Percentiles rank a stretch among this genome's conserved stretches.
These are phyloP conservation scores for Coemansia sp. DNA, from an alignment of 192 early-diverging fungal genomes.

Conservation along the genomic window DNA sequence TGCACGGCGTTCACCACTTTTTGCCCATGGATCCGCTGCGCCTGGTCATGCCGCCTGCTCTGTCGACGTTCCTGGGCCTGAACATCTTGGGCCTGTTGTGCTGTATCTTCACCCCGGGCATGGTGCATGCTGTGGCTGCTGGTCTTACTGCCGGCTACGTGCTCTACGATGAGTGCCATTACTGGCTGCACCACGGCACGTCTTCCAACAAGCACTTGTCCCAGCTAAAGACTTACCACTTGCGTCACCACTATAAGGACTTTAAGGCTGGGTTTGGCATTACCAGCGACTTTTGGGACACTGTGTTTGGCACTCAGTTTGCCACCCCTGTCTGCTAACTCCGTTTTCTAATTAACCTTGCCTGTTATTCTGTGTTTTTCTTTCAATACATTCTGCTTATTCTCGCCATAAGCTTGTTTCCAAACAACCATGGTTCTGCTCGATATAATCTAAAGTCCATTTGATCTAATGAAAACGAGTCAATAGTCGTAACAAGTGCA, in stretches of 20 bases:
- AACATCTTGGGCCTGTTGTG: conserved; percentile 62
- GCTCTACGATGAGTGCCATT: conserved; percentile 91
- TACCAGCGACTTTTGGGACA: conserved; percentile 90
- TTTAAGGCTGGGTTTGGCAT: conserved; percentile 86
- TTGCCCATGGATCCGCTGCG: conserved; percentile 94
- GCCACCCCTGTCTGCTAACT: conserved; percentile 6
- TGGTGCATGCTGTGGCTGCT: conserved; percentile 68
- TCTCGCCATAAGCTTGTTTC: background rate
- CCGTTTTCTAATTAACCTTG: background rate
- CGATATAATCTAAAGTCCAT: conserved; percentile 1
- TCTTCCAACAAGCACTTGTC: conserved; percentile 69
- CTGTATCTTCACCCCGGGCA: conserved; percentile 62
- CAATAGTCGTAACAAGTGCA: background rate
- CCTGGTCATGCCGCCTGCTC: conserved; percentile 94
- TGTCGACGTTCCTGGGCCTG: conserved; percentile 60
- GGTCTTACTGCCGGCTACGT: conserved; percentile 83
- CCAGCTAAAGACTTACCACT: conserved; percentile 91
- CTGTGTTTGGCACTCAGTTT: conserved; percentile 69
- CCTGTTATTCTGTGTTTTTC: background rate
- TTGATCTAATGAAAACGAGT: background rate
- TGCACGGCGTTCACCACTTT: conserved; percentile 96
- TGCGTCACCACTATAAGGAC: conserved; percentile 95
- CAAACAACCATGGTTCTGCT: no score
- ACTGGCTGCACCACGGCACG: conserved; percentile 90
- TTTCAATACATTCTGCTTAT: background rate